Evolutionary conservation across 495 filamentous ascomycete species (phyloP).

Genomic region (Umbilicaria muhlenbergii): DNA sequence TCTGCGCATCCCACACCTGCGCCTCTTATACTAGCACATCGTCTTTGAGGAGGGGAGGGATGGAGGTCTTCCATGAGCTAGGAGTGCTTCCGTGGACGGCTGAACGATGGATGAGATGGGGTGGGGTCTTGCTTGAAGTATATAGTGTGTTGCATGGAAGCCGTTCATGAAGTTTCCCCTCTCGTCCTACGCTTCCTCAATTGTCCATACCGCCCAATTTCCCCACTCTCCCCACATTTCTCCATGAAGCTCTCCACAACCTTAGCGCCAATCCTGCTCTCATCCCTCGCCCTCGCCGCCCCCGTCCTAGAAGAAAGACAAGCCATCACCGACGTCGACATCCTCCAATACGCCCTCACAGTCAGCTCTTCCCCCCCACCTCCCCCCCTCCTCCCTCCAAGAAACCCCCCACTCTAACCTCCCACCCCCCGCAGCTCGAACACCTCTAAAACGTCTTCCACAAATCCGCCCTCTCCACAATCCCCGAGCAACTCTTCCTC

Average conservation of each 20-base stretch:
- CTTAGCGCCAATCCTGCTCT: not conserved
- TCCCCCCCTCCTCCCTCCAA: not conserved
- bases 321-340: conserved; percentile 3
- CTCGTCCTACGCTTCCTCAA: not conserved
- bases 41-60: too few relatives aligned
- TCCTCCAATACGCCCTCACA: conserved; percentile 6
- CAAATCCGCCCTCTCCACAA: conserved; percentile 34
- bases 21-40: too few relatives aligned
- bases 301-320: conserved; percentile 1
- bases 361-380: too few relatives aligned
- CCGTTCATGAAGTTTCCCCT: not conserved
- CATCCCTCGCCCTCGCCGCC: not conserved
- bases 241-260: conserved; percentile 2
- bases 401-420: conserved; percentile 3
- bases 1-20: too few relatives aligned
- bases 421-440: conserved; percentile 18
- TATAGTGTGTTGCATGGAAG: not conserved
- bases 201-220: not conserved
- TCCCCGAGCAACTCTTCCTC: conserved; percentile 30
- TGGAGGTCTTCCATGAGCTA: too few relatives aligned
- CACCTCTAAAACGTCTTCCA: conserved; percentile 29
- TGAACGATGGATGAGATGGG: too few relatives aligned
- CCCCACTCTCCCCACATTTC: not conserved
- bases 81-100: too few relatives aligned
- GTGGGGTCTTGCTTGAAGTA: conserved; percentile 3